Evolutionary conservation across 148 eudicot species (phyloP), one percentile per base, ranked within the genome.

Genomic region (Polygonum maritimum): DNA sequence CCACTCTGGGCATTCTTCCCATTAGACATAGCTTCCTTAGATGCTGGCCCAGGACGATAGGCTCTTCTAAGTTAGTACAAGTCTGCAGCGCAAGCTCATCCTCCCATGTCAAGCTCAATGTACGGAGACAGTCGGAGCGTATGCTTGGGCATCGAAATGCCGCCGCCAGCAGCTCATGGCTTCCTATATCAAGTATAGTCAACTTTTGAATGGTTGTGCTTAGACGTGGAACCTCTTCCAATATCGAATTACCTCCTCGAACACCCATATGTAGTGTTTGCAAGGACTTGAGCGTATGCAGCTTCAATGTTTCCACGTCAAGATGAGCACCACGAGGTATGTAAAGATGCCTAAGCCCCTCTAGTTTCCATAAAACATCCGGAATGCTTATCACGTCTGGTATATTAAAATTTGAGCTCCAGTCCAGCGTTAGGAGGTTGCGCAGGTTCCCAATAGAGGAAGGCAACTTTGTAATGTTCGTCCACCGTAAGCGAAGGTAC

Each of bases 81-180:
- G 5, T 51, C 26, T 54, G 11, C 6, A 52, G 11, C 72, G 77
- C 74, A 18, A 16, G 26, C 14, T 72, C 76, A 4, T 44, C 48
- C 19, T 8, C 75, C 81, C 85, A 83, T 2, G 73, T 77, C 48
- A 80, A 80, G 33, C 58, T 73, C 83, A 83, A 45, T 18, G 71
- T 8, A 45, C 51, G n/a, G 18, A 83, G 75, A 51, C 14, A 18
- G 58, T 60, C 14, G 7, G 33, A 15, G 2, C 35, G 36, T 52
- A 80, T 62, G 58, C 52, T 19, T 1, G 76, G 81, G 76, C 79
- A 75, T 11, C 33, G 15, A 41, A 78, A 74, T 11, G 75, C 72
- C 2, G 77, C 76, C 5, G 78, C 51, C 3, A 77, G 13, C 38
- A 80, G 83, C 18, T 78, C 77, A 26, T 2, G 16, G 21, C 55